Evolutionary conservation across 2,329 filamentous ascomycete species (phyloP).

Genomic region (Plenodomus biglobosus): DNA sequence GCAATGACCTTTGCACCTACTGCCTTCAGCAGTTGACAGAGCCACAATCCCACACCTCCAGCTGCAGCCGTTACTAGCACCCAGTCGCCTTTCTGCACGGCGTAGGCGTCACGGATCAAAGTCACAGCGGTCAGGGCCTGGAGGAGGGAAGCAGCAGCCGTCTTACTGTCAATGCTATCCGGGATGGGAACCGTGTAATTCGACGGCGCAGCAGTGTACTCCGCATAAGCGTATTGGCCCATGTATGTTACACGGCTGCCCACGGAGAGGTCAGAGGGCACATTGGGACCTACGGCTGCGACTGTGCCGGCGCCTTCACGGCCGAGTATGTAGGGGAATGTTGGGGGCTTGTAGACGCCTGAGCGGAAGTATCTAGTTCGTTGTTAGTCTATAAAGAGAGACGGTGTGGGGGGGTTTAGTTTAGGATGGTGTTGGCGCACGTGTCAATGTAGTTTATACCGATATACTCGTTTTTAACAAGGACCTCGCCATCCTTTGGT

Average conservation of each 20-base stretch:
- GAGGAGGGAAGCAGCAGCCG: constrained; percentile 69
- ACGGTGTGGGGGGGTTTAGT: background rate
- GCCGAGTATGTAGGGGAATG: constrained; percentile 74
- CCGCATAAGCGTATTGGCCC: constrained; percentile 57
- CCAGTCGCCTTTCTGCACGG: constrained; percentile 75
- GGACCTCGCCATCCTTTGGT: constrained; percentile 68
- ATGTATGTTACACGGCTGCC: constrained; percentile 76
- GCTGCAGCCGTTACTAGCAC: constrained; percentile 83
- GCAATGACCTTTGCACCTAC: constrained; percentile 78
- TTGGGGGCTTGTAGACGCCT: constrained; percentile 72
- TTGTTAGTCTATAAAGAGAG: background rate
- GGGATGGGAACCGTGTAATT: constrained; percentile 65
- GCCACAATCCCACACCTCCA: constrained; percentile 70
- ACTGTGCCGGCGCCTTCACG: constrained; percentile 77
- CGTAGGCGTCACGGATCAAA: constrained; percentile 71
- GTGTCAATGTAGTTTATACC: constrained; percentile 91
- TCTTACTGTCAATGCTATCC: constrained; percentile 59
- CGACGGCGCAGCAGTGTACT: constrained; percentile 60
- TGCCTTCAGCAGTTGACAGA: constrained; percentile 72
- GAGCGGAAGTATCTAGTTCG: constrained; percentile 73
- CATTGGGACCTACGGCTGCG: constrained; percentile 60
- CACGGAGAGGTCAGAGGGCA: constrained; percentile 57
- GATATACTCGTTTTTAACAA: constrained; percentile 77
- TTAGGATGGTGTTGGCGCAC: constrained; percentile 39
- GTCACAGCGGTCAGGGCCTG: constrained; percentile 84